Percentiles rank a stretch among this genome's conserved stretches.
These are phyloP conservation scores for Penicillium maclennaniae DNA, from an alignment of 495 filamentous ascomycete species.

Conservation along the genomic window DNA sequence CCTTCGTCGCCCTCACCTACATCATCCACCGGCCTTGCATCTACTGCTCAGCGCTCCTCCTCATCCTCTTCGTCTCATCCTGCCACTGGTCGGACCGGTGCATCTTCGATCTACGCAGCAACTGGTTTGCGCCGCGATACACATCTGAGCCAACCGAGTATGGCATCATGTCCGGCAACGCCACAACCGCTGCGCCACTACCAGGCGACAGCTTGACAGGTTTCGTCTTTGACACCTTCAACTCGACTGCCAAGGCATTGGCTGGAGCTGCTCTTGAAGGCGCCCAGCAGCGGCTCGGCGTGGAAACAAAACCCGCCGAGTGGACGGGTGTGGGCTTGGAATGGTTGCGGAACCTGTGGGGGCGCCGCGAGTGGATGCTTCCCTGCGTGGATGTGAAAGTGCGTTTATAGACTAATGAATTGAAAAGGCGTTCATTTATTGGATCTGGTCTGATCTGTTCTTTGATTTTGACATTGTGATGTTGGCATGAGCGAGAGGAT, in stretches of 20 bases:
- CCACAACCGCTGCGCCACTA: constrained; percentile 16
- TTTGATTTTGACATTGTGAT: neutral
- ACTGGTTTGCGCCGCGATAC: constrained; percentile 75
- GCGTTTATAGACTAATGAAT: constrained; percentile 46
- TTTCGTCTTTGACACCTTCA: constrained; percentile 58
- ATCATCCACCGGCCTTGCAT: constrained; percentile 85
- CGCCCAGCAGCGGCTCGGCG: constrained; percentile 43
- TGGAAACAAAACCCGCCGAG: constrained; percentile 38
- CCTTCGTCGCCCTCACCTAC: constrained; percentile 87
- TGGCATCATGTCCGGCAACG: constrained; percentile 17
- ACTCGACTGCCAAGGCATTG: constrained; percentile 64
- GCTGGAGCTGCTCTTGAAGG: constrained; percentile 64
- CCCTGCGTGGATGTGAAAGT: constrained; percentile 82
- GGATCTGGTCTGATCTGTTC: neutral
- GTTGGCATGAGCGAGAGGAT: neutral
- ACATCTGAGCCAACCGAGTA: constrained; percentile 25
- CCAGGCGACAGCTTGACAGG: constrained; percentile 37
- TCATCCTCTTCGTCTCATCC: constrained; percentile 83
- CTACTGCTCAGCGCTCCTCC: constrained; percentile 84
- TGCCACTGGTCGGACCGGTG: constrained; percentile 90
- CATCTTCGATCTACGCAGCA: constrained; percentile 77
- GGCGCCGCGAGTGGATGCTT: constrained; percentile 73
- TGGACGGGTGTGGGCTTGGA: constrained; percentile 81
- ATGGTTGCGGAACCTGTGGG: constrained; percentile 74
- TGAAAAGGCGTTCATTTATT: neutral